phyloP scores from a whole-genome alignment of 2,329 filamentous ascomycete genomes.

The Grosmannia huntii region DNA sequence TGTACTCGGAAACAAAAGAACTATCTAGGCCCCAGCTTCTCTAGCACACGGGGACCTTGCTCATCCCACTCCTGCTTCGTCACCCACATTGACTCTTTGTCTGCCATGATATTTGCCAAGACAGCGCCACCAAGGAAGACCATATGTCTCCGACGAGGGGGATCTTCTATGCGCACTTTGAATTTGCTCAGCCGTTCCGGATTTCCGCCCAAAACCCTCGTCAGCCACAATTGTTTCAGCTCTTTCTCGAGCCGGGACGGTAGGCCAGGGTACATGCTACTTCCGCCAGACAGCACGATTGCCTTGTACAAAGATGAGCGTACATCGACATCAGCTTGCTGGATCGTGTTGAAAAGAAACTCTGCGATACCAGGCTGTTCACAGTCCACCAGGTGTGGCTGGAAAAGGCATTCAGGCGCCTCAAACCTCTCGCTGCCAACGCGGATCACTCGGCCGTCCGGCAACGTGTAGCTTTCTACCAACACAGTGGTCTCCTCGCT shows the following conservation, averaged over 20 bases:
- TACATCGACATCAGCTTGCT: constrained; percentile 89
- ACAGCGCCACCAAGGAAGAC: constrained; percentile 96
- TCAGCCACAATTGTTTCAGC: constrained; percentile 96
- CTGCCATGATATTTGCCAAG: constrained; percentile 95
- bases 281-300: constrained; percentile 89
- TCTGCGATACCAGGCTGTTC: constrained; percentile 95
- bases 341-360: constrained; percentile 97
- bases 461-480: constrained; percentile 94
- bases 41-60: constrained; percentile 69
- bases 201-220: constrained; percentile 77
- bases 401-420: constrained; percentile 95
- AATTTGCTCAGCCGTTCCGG: constrained; percentile 95
- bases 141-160: constrained; percentile 92
- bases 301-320: constrained; percentile 91
- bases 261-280: constrained; percentile 97
- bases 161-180: constrained; percentile 98
- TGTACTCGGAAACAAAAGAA: neutral
- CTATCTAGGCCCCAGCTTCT: constrained; percentile 76
- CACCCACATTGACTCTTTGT: constrained; percentile 99
- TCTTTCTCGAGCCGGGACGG: constrained; percentile 95
- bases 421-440: constrained; percentile 97
- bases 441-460: constrained; percentile 89
- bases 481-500: constrained; percentile 95
- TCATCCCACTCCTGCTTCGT: constrained; percentile 95
- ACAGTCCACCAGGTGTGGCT: constrained; percentile 93